These are phyloP conservation scores for Oryza meyeriana DNA, from an alignment of 176 grass and related monocot genomes.

Conservation along the genomic window DNA sequence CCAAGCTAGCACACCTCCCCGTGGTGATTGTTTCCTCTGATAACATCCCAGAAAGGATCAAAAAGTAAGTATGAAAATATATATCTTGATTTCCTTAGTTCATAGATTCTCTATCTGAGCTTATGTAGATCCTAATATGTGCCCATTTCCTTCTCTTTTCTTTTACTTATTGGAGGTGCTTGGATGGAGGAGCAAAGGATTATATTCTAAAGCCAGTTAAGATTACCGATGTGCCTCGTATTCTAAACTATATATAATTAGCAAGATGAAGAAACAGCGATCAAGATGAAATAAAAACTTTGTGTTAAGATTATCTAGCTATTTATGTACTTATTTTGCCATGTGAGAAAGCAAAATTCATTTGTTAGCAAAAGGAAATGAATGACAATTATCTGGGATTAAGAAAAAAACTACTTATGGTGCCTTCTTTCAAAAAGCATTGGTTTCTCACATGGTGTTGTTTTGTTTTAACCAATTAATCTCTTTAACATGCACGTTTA, in stretches of 20 bases:
- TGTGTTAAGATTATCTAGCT: background rate
- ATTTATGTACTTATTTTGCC: background rate
- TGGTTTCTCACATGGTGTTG: background rate
- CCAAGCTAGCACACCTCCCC: background rate
- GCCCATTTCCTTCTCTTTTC: background rate
- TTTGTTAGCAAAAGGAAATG: background rate
- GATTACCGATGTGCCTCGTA: background rate
- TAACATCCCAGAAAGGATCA: background rate
- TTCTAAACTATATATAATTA: background rate
- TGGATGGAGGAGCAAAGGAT: conserved; percentile 1
- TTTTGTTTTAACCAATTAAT: background rate
- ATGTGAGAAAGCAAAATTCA: background rate
- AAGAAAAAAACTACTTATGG: background rate
- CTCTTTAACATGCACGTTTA: background rate
- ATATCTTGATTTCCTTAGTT: background rate
- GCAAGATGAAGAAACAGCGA: background rate
- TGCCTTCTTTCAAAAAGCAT: background rate
- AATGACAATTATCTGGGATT: background rate
- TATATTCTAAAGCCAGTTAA: background rate
- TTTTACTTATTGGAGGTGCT: background rate
- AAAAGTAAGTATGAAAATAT: background rate
- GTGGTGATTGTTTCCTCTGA: background rate
- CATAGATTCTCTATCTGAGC: background rate
- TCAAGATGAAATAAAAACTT: background rate
- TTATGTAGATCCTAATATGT: background rate